A percentile compares a stretch with the other conserved stretches of the same genome.
phyloP scores from a whole-genome alignment of 805 yeast species.

The Starmerella etchellsii region DNA sequence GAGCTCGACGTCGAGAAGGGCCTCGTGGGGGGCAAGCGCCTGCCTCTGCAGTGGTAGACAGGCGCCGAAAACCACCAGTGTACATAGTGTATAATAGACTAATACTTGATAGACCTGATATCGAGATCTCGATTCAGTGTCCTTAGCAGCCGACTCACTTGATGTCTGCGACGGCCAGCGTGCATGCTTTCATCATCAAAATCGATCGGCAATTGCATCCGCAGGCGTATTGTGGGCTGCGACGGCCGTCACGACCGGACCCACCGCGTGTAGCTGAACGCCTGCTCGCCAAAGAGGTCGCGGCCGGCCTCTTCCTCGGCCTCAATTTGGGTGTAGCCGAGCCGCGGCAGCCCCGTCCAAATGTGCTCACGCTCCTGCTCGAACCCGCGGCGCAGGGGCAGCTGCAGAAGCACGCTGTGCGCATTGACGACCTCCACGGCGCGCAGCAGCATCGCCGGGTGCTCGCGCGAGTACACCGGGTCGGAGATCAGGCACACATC shows the following conservation, averaged over 20 bases:
- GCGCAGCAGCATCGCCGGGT: constrained; percentile 58
- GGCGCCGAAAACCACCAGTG: too few species aligned
- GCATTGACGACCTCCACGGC: constrained; percentile 42
- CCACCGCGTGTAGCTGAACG: constrained; percentile 5
- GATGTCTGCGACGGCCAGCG: too few species aligned
- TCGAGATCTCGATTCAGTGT: too few species aligned
- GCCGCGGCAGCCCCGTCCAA: constrained; percentile 39
- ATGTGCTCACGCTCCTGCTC: constrained; percentile 50
- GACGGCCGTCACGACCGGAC: too few species aligned
- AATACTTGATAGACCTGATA: too few species aligned
- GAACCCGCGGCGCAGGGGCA: constrained; percentile 61
- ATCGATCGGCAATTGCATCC: too few species aligned
- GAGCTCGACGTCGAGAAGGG: constrained; percentile 43
- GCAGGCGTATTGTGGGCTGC: too few species aligned
- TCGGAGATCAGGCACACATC: constrained; percentile 65
- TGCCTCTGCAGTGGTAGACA: too few species aligned
- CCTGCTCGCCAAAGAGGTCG: constrained; percentile 33
- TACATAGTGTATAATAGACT: too few species aligned
- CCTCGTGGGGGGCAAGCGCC: constrained; percentile 7
- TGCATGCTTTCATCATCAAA: too few species aligned
- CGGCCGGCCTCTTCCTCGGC: constrained; percentile 46
- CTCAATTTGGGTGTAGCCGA: constrained; percentile 26
- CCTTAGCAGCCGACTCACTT: too few species aligned
- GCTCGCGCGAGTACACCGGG: constrained; percentile 74
- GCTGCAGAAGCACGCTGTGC: constrained; percentile 43